Evolutionary conservation across 2,329 filamentous ascomycete species (phyloP).

Genomic region (Penicillium crustosum): DNA sequence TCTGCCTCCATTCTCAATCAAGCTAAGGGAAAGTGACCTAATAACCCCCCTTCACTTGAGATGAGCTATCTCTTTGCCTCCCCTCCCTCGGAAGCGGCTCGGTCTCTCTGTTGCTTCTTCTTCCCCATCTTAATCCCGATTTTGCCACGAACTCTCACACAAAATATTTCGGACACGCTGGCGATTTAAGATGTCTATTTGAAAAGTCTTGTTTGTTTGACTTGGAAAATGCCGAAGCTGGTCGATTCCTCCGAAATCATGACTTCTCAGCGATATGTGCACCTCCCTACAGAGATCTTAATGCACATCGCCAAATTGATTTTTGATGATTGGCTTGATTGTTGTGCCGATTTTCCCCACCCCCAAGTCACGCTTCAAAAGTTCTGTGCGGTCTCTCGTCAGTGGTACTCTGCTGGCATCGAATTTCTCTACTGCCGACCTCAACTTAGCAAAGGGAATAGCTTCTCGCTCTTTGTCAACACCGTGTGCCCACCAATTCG

Average conservation of each 20-base stretch:
- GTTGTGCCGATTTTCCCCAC: no score
- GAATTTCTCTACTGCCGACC: slow-evolving; percentile 55
- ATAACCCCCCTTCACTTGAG: background rate
- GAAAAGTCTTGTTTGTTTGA: background rate
- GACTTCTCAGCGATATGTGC: slow-evolving; percentile 3
- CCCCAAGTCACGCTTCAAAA: slow-evolving; percentile 47
- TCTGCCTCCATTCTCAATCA: background rate
- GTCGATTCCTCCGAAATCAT: background rate
- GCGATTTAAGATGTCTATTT: background rate
- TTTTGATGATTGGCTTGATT: background rate
- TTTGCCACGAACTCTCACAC: background rate
- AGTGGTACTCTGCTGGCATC: slow-evolving; percentile 58
- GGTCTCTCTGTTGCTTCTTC: background rate
- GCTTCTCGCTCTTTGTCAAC: slow-evolving; percentile 55
- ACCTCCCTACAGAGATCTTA: slow-evolving; percentile 7
- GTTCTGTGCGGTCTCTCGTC: slow-evolving; percentile 54
- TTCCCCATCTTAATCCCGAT: background rate
- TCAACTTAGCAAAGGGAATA: slow-evolving; percentile 48
- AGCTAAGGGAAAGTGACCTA: background rate
- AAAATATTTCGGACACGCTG: background rate
- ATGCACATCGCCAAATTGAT: background rate
- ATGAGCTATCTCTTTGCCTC: background rate
- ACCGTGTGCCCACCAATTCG: slow-evolving; percentile 53
- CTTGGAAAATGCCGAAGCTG: background rate
- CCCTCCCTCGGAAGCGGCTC: background rate